Evolutionary conservation across 805 yeast species (phyloP), one percentile per base, ranked within the genome.

Genomic region (Brettanomyces anomalus): DNA sequence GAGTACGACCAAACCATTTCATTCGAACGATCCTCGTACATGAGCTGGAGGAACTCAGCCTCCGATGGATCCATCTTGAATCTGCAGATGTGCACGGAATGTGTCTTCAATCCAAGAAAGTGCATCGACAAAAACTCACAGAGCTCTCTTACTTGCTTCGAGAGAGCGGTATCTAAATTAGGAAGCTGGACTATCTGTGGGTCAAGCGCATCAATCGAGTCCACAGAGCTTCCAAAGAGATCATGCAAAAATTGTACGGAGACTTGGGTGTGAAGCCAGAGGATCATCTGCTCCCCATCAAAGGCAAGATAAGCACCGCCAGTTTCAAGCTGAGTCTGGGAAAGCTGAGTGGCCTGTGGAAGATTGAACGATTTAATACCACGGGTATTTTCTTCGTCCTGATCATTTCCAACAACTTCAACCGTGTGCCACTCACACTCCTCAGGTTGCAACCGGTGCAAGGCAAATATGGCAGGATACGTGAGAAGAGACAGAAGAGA

Each of bases 261-360:
- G 0, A 85, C 84, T 36, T 76, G 73, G 16, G 75, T 75, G 58
- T 84, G 86, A 35, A 89, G 65, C 78, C 85, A 82, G 32, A 89
- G 65, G 41, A 68, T 68, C 3, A 79, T 67, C 13, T 63, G 54
- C 18, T 65, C 67, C 16, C 95, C 90, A 53, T 85, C 77, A 65
- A 84, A 88, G 17, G 83, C 61, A 38, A 93, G 57, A 60, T 84
- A 87, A 7, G 85, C 88, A 6, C 95, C 94, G 36, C 87, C 86
- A 42, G 72, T 67, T 46, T 77, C 64, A 42, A 75, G 54, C 34
- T 60, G 54, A 36, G 64, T 43, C 14, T 67, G 55, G 18, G 74
- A 50, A 48, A 75, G 75, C 31, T 71, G 73, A 28, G 66, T 61
- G 51, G 64, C 72, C 49, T 48, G 63, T 3, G 82, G 95, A 49